phyloP scores from a whole-genome alignment of 441 rosid species.

The Gossypium gossypioides region DNA sequence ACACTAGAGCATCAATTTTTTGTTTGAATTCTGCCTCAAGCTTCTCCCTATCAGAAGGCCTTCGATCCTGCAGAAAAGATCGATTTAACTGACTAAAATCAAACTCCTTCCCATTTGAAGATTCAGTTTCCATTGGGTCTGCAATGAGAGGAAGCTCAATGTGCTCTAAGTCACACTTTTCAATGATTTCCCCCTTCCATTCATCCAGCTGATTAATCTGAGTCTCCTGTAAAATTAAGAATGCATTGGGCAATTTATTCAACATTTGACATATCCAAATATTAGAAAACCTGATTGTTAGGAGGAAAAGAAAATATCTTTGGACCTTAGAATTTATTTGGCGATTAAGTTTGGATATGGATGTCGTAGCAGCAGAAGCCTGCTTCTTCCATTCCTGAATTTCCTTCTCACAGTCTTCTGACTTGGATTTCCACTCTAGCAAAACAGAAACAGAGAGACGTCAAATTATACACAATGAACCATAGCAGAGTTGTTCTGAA shows the following conservation, averaged over 20 bases:
- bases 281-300: conserved; percentile 10
- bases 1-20: conserved; percentile 56
- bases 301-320: conserved; percentile 1
- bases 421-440: conserved; percentile 79
- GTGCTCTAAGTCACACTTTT: conserved; percentile 79
- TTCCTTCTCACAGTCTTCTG: conserved; percentile 85
- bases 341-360: conserved; percentile 69
- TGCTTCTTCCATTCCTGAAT: conserved; percentile 84
- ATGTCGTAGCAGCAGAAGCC: conserved; percentile 71
- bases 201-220: conserved; percentile 67
- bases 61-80: conserved; percentile 64
- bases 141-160: conserved; percentile 59
- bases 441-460: conserved; percentile 12
- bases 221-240: conserved; percentile 48
- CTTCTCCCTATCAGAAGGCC: conserved; percentile 75
- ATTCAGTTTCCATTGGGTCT: conserved; percentile 74
- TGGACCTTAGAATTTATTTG: conserved; percentile 74
- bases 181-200: conserved; percentile 65
- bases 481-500: background rate
- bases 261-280: background rate
- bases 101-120: conserved; percentile 46
- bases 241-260: conserved; percentile 17
- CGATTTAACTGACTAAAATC: conserved; percentile 79
- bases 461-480: background rate
- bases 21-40: conserved; percentile 67